Conservation (phyloP, 2,329 filamentous ascomycete genomes). For the Aspergillus pseudoviridinutans region DNA sequence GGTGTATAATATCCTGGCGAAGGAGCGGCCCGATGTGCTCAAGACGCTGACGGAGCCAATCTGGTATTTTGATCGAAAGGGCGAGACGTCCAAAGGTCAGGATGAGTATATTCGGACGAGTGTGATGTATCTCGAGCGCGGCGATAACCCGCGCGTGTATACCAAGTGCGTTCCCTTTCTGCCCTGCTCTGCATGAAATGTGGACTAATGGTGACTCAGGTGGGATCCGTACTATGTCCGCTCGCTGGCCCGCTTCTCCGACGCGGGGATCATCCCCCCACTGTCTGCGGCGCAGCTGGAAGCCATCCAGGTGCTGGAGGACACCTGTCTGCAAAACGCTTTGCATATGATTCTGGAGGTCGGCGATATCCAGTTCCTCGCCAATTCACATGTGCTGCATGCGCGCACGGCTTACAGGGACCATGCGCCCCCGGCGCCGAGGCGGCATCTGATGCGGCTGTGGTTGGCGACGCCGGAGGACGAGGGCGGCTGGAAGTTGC, state of each 20-base stretch:
- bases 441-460: conserved; percentile 74
- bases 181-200: background rate
- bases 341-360: conserved; percentile 84
- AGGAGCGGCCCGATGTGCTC: conserved; percentile 72
- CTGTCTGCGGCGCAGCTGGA: conserved; percentile 65
- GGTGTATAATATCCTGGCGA: conserved; percentile 76
- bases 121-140: conserved; percentile 73
- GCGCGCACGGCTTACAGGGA: conserved; percentile 77
- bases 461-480: conserved; percentile 79
- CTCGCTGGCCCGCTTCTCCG: conserved; percentile 69
- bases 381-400: conserved; percentile 76
- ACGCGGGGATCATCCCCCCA: conserved; percentile 67
- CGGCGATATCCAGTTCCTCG: conserved; percentile 83
- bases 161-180: conserved; percentile 53
- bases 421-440: conserved; percentile 61
- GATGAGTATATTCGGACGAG: conserved; percentile 69
- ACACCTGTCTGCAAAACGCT: conserved; percentile 67
- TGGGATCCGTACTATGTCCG: conserved; percentile 88
- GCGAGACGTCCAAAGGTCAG: conserved; percentile 70
- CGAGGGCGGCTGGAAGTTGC: conserved; percentile 81
- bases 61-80: conserved; percentile 93
- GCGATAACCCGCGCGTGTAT: conserved; percentile 63
- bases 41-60: conserved; percentile 70
- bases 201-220: conserved; percentile 19
- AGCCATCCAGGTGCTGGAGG: conserved; percentile 68